Base-by-base conservation (phyloP, 139 green algal genomes). In the Yamagishiella unicocca region DNA sequence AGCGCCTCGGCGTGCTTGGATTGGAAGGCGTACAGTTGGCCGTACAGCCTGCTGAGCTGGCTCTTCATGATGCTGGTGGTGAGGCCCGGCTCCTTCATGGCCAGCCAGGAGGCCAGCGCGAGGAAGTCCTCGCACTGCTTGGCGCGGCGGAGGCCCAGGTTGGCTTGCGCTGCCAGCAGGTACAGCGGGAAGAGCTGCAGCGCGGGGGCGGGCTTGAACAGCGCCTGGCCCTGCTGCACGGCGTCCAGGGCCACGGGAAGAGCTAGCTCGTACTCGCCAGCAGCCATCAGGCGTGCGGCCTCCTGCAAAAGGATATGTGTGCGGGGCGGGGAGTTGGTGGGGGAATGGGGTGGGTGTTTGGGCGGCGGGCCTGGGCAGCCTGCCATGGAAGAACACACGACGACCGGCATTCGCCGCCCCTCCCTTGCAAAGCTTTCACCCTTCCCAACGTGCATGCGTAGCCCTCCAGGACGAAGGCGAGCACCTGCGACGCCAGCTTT, bases 151-250 rank as follows among this genome's bases (percentile, higher is more conserved):
- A 97, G 86, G 0, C 95, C 94, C 40, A 97, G 89, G 87, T 97
- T 95, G 14, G 93, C 93, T 88, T 97, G 95, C 19, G 95, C 95
- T 61, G 93, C 95, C 37, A 97, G 89, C 12, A 98, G 92, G 84
- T 97, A 98, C 2, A 98, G 87, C 7, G 95, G 95, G 70, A 98
- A 98, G 29, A 98, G 89, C 91, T 97, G 93, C 73, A 97, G 85
- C 25, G 93, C 93, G 50, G 95, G 93, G 19, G 89, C 75, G 6
- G 94, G 95, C 90, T 95, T 94, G 89, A 97, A 98, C 45, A 98
- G 88, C 61, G 85, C 87, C 84, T 98, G 94, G 4, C 95, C 95
- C 66, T 96, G 90, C 87, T 93, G 87, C 37, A 98, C 95, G 19
- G 94, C 93, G 46, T 97, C 94, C 83, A 96, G 80, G 0, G 95